These are phyloP conservation scores for Helotiales sp. DNA, from an alignment of 2,329 filamentous ascomycete genomes.

Conservation along the genomic window DNA sequence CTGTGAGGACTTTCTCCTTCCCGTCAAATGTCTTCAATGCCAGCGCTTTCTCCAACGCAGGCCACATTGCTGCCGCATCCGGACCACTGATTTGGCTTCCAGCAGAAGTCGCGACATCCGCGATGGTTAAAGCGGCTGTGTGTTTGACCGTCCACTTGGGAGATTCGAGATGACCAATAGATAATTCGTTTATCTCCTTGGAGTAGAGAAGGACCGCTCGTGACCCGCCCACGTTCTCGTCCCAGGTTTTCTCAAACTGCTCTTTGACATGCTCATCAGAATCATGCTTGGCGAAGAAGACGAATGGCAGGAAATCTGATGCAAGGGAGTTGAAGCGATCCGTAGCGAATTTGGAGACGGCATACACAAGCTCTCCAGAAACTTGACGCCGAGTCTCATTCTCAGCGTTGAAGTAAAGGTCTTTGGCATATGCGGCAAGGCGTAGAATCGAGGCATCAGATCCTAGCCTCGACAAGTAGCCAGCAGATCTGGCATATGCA, in stretches of 20 bases:
- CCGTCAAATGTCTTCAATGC: slow-evolving; percentile 89
- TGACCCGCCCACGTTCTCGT: slow-evolving; percentile 82
- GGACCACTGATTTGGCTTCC: slow-evolving; percentile 60
- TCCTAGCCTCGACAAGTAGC: slow-evolving; percentile 72
- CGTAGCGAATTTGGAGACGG: slow-evolving; percentile 81
- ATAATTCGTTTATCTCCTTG: slow-evolving; percentile 73
- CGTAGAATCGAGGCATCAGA: slow-evolving; percentile 49
- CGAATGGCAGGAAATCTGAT: slow-evolving; percentile 75
- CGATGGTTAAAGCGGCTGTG: slow-evolving; percentile 77
- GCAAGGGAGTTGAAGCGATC: slow-evolving; percentile 84
- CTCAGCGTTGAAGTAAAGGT: slow-evolving; percentile 79
- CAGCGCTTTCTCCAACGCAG: slow-evolving; percentile 76
- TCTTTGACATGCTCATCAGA: slow-evolving; percentile 76
- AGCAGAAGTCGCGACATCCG: slow-evolving; percentile 69
- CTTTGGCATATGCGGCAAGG: slow-evolving; percentile 56
- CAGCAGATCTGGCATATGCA: slow-evolving; percentile 82
- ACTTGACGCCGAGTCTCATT: slow-evolving; percentile 74
- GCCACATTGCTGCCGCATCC: slow-evolving; percentile 72
- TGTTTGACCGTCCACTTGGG: slow-evolving; percentile 91
- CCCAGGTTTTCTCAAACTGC: slow-evolving; percentile 84
- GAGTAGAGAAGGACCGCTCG: slow-evolving; percentile 83
- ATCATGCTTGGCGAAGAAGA: slow-evolving; percentile 87
- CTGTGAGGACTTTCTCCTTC: slow-evolving; percentile 81
- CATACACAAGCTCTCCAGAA: slow-evolving; percentile 78
- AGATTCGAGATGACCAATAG: slow-evolving; percentile 69